Evolutionary conservation across 1,284 basidiomycete species (phyloP).

Genomic region (Trametes hirsuta): DNA sequence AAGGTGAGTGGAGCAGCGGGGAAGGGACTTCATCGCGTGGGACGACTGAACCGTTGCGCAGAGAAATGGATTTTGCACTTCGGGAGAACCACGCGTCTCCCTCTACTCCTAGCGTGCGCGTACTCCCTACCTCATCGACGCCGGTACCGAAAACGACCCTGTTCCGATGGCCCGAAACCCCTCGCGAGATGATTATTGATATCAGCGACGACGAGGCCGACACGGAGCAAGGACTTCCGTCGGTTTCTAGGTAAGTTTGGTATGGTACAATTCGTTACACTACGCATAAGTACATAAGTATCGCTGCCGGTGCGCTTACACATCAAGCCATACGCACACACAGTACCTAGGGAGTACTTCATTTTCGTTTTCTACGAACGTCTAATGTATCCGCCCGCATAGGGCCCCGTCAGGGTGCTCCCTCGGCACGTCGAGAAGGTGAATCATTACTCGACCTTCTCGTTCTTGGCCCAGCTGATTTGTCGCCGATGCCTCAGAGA

Average conservation of each 20-base stretch:
- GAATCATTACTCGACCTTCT: not conserved
- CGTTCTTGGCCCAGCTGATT: not conserved
- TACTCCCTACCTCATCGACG: constrained; percentile 8
- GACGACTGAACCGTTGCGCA: constrained; percentile 21
- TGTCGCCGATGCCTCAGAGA: not conserved
- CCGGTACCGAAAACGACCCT: constrained; percentile 6
- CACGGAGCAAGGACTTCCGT: constrained; percentile 16
- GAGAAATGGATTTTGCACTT: constrained; percentile 31
- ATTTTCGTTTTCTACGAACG: not conserved
- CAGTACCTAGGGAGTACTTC: constrained; percentile 18
- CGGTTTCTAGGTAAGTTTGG: constrained; percentile 16
- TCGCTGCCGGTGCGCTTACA: not conserved
- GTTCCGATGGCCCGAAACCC: constrained; percentile 46
- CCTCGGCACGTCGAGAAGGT: constrained; percentile 3
- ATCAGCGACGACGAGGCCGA: constrained; percentile 57
- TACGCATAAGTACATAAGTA: not conserved
- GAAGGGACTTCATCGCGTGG: not conserved
- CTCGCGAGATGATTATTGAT: constrained; percentile 46
- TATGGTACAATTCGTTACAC: not conserved
- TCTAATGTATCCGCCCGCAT: constrained; percentile 13
- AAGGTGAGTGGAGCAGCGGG: constrained; percentile 31
- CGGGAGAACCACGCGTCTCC: constrained; percentile 12
- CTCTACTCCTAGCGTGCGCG: constrained; percentile 8
- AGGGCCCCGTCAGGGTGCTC: constrained; percentile 9
- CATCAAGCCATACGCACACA: not conserved